These are phyloP conservation scores for Laguncularia racemosa DNA, from an alignment of 345 rosid genomes.

Conservation along the genomic window DNA sequence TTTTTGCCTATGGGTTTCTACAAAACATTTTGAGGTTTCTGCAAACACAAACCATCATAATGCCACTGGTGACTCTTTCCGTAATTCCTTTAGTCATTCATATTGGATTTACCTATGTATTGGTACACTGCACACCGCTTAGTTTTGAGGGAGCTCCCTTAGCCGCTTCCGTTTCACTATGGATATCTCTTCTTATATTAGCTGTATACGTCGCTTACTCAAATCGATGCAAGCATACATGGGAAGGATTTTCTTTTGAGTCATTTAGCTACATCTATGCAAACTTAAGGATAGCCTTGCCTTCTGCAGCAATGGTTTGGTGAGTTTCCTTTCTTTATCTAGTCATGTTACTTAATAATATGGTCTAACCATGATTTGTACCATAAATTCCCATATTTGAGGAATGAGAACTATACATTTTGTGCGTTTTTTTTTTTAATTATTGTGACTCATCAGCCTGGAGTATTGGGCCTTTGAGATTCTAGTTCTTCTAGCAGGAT, in stretches of 20 bases:
- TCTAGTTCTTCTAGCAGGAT: constrained; percentile 67
- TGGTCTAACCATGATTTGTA: background rate
- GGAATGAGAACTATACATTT: background rate
- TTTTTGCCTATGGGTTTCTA: constrained; percentile 55
- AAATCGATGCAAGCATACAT: constrained; percentile 36
- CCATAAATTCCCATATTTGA: background rate
- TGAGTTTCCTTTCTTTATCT: constrained; percentile 14
- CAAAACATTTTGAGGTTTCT: constrained; percentile 70
- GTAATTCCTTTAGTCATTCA: constrained; percentile 39
- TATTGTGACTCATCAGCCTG: constrained; percentile 26
- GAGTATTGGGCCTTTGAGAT: constrained; percentile 82
- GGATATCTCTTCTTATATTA: constrained; percentile 40
- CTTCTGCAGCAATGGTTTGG: constrained; percentile 81
- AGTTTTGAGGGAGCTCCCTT: constrained; percentile 65
- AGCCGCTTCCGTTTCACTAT: constrained; percentile 62
- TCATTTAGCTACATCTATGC: constrained; percentile 21
- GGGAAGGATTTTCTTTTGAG: constrained; percentile 49
- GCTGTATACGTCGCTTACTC: constrained; percentile 37
- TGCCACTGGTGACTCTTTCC: constrained; percentile 39
- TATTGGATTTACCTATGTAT: constrained; percentile 30
- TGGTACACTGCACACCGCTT: constrained; percentile 32
- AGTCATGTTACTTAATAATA: background rate
- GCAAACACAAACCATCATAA: constrained; percentile 60
- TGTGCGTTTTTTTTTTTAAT: background rate
- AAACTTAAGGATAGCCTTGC: constrained; percentile 46